phyloP scores from a whole-genome alignment of 129 eudicot genomes.

The Helichrysum umbraculigerum region DNA sequence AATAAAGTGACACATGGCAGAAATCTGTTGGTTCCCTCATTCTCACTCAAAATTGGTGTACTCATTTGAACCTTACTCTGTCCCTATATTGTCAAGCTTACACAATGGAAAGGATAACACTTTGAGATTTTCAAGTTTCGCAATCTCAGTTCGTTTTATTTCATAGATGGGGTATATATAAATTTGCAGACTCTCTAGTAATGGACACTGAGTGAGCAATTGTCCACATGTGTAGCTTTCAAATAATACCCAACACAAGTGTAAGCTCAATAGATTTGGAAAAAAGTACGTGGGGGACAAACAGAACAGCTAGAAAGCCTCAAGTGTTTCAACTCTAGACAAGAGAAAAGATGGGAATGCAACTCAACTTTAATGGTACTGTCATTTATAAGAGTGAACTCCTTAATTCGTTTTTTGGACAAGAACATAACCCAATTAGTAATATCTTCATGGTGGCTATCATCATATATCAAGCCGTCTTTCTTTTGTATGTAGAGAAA shows the following conservation, averaged over 20 bases:
- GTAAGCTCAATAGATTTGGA: background rate
- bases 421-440: too few species aligned
- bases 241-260: background rate
- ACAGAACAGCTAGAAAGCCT: background rate
- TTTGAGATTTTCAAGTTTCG: constrained; percentile 23
- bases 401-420: too few species aligned
- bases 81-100: background rate
- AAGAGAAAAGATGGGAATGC: background rate
- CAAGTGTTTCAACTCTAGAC: background rate
- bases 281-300: background rate
- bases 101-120: background rate
- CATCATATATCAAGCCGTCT: too few species aligned
- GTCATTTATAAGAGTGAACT: too few species aligned
- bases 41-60: too few species aligned
- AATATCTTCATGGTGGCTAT: too few species aligned
- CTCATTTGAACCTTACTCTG: too few species aligned
- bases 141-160: background rate
- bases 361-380: background rate
- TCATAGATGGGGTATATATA: background rate
- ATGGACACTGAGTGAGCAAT: constrained; percentile 2
- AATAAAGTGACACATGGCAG: too few species aligned
- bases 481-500: too few species aligned
- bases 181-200: background rate
- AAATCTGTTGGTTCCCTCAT: too few species aligned
- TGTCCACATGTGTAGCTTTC: background rate